Percentiles rank a stretch among this genome's conserved stretches.
Conservation (phyloP, 495 filamentous ascomycete species). For the Tuber umbilicatum region DNA sequence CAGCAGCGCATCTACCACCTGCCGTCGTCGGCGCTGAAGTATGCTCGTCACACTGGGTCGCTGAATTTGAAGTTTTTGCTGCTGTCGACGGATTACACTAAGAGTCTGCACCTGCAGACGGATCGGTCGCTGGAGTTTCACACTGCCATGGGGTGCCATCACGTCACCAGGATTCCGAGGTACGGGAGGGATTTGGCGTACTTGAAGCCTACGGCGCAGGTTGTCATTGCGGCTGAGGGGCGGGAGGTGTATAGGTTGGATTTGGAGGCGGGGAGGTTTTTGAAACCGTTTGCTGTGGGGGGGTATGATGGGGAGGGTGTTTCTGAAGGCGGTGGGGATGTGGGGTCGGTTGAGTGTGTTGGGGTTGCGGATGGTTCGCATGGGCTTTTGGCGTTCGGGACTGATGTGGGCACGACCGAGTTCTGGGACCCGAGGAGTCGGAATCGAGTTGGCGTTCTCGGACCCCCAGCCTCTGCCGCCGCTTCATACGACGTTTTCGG, state of each 20-base stretch:
- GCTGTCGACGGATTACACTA: conserved; percentile 89
- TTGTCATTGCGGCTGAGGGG: conserved; percentile 78
- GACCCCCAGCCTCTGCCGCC: conserved; percentile 39
- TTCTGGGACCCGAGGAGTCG: conserved; percentile 88
- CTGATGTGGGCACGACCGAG: conserved; percentile 89
- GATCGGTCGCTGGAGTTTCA: conserved; percentile 93
- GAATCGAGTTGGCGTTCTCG: conserved; percentile 69
- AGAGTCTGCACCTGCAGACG: conserved; percentile 86
- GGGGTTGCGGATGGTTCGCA: conserved; percentile 86
- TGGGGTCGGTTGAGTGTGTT: conserved; percentile 81
- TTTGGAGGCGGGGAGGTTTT: conserved; percentile 81
- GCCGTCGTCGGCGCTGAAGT: conserved; percentile 86
- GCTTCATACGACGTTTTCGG: conserved; percentile 38
- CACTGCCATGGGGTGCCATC: conserved; percentile 80
- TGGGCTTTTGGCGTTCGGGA: conserved; percentile 87
- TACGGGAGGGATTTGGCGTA: conserved; percentile 89
- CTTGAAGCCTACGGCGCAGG: conserved; percentile 77
- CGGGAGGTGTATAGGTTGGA: conserved; percentile 90
- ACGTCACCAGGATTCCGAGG: conserved; percentile 76
- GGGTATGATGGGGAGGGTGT: conserved; percentile 49
- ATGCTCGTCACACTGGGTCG: conserved; percentile 81
- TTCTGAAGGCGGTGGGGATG: conserved; percentile 64
- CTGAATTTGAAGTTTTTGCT: conserved; percentile 92
- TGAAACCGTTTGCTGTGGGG: conserved; percentile 58
- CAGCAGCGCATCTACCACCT: conserved; percentile 95